These are phyloP conservation scores for Pontederia crassipes DNA, from an alignment of 176 grass and related monocot species.

Conservation along the genomic window DNA sequence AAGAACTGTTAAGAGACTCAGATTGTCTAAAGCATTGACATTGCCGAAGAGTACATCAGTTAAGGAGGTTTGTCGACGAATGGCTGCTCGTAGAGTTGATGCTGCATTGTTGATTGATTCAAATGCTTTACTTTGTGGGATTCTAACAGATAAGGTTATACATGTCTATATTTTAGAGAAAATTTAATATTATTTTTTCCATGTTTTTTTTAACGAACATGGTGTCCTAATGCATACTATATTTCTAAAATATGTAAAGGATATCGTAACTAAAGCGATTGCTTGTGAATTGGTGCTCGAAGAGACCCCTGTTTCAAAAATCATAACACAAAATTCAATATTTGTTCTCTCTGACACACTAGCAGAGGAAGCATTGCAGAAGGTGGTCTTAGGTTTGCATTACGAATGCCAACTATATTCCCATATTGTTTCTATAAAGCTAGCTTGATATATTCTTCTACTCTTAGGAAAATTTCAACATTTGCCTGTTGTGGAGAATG, in stretches of 20 bases:
- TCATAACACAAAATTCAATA: constrained; percentile 62
- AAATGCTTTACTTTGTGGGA: constrained; percentile 67
- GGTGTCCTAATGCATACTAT: not conserved
- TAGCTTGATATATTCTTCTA: not conserved
- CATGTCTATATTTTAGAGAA: not conserved
- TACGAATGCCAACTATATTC: not conserved
- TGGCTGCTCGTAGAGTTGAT: constrained; percentile 49
- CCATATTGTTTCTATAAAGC: not conserved
- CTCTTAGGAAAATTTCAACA: constrained; percentile 71
- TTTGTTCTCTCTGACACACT: constrained; percentile 68
- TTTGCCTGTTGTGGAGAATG: constrained; percentile 80
- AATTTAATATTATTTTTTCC: too few species aligned
- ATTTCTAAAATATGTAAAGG: constrained; percentile 19
- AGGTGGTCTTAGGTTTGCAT: constrained; percentile 60
- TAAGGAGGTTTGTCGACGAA: constrained; percentile 55
- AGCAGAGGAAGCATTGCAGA: constrained; percentile 58
- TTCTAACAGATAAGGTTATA: constrained; percentile 63
- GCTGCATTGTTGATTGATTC: constrained; percentile 71
- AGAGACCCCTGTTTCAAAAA: constrained; percentile 52
- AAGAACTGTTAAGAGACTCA: constrained; percentile 63
- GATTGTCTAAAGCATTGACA: constrained; percentile 58
- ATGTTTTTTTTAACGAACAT: not conserved
- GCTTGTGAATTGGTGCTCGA: constrained; percentile 45
- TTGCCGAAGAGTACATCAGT: constrained; percentile 61
- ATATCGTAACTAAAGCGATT: constrained; percentile 47